These are phyloP conservation scores for Imleria badia DNA, from an alignment of 768 basidiomycete genomes.

Conservation along the genomic window DNA sequence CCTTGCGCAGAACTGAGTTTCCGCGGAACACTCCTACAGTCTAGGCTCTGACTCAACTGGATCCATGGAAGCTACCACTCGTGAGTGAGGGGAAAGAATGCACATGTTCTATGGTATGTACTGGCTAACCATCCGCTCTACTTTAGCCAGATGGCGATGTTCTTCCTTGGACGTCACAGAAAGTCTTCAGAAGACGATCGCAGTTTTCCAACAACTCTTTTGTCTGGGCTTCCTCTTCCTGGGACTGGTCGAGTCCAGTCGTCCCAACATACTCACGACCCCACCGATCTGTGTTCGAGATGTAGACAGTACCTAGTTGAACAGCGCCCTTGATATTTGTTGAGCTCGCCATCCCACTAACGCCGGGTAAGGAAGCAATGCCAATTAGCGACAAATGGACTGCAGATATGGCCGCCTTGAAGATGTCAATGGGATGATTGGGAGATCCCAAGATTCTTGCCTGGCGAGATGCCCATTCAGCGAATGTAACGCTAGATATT, in stretches of 20 bases:
- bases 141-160: slow-evolving; percentile 17
- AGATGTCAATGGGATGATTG: slow-evolving; percentile 59
- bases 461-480: slow-evolving; percentile 37
- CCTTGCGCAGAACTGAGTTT: background rate
- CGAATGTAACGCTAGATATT: background rate
- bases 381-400: slow-evolving; percentile 69
- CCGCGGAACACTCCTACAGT: background rate
- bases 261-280: slow-evolving; percentile 55
- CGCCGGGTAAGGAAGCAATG: slow-evolving; percentile 45
- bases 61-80: background rate
- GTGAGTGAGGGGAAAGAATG: background rate
- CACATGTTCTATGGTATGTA: background rate
- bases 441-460: slow-evolving; percentile 67
- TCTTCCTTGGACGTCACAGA: slow-evolving; percentile 33
- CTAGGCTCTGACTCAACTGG: background rate
- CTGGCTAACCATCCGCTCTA: background rate
- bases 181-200: slow-evolving; percentile 49
- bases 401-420: slow-evolving; percentile 65
- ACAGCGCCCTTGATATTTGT: slow-evolving; percentile 14
- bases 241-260: slow-evolving; percentile 50
- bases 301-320: slow-evolving; percentile 41
- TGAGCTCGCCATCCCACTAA: background rate
- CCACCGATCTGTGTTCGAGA: slow-evolving; percentile 55
- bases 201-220: slow-evolving; percentile 51
- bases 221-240: slow-evolving; percentile 46